A percentile compares a stretch with the other conserved stretches of the same genome.
Evolutionary conservation across 441 rosid genomes (phyloP).

Genomic region (Corymbia calophylla): DNA sequence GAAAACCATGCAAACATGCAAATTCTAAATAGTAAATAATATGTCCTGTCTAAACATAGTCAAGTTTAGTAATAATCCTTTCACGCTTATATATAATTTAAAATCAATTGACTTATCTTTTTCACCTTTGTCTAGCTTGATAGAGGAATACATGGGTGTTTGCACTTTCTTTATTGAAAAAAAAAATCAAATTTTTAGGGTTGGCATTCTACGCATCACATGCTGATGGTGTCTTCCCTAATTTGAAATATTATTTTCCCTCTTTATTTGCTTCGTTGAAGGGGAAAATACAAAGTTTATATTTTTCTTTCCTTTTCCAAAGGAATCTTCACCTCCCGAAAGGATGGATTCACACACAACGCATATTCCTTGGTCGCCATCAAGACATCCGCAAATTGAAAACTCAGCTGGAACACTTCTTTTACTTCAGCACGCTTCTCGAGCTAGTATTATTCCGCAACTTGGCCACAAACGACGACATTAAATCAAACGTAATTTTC

Average conservation of each 20-base stretch:
- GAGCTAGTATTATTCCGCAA: neutral
- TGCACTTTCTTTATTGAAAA: neutral
- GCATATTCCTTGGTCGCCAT: neutral
- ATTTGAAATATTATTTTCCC: neutral
- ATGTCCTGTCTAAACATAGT: no score
- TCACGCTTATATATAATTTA: no score
- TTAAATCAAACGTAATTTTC: neutral
- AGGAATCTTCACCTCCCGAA: neutral
- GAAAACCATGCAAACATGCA: neutral
- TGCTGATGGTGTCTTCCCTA: neutral
- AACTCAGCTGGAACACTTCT: neutral
- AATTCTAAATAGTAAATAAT: no score
- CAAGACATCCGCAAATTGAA: neutral
- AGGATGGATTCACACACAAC: neutral
- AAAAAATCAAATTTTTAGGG: neutral
- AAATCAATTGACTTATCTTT: no score
- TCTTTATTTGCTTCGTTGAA: neutral
- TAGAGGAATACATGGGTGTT: no score
- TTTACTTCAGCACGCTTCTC: neutral
- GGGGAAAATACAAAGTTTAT: neutral
- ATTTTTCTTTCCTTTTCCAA: neutral
- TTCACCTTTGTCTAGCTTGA: no score
- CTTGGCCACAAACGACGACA: neutral
- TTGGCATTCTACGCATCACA: neutral
- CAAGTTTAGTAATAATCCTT: no score